phyloP scores from a whole-genome alignment of 768 basidiomycete genomes.

The Cyclocybe aegerita region DNA sequence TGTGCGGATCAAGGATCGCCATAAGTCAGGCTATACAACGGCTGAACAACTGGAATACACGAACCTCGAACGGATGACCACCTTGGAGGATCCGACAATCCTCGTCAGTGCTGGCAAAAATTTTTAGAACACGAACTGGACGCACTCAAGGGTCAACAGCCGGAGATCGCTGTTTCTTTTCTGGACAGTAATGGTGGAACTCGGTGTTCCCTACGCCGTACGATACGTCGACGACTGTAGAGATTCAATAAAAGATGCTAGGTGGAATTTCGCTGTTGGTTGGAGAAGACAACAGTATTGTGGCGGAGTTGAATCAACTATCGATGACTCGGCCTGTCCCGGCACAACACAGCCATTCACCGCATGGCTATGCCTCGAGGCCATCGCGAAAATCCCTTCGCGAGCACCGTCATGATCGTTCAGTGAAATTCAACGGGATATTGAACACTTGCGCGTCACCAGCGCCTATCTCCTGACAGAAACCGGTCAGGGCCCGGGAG shows the following conservation, averaged over 20 bases:
- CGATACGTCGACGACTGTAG: not conserved
- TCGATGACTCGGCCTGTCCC: constrained; percentile 8
- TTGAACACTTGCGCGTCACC: not conserved
- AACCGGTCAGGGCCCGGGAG: not conserved
- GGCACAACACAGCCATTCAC: not conserved
- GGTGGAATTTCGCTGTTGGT: not conserved
- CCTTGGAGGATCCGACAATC: constrained; percentile 38
- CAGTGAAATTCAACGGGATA: constrained; percentile 29
- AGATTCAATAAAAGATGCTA: constrained; percentile 2
- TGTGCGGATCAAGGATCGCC: constrained; percentile 28
- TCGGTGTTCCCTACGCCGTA: constrained; percentile 14
- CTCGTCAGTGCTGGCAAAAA: constrained; percentile 17
- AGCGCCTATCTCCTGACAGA: too few species aligned
- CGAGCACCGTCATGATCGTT: constrained; percentile 94
- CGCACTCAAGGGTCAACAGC: constrained; percentile 78
- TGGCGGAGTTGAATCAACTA: constrained; percentile 8
- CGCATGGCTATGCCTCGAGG: too few species aligned
- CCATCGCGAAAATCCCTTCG: constrained; percentile 14
- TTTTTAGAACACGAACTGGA: constrained; percentile 14
- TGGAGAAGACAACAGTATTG: not conserved
- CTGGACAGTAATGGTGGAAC: constrained; percentile 70
- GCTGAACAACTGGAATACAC: constrained; percentile 21
- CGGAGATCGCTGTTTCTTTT: constrained; percentile 78
- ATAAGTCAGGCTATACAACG: not conserved
- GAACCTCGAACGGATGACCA: constrained; percentile 78